Evolutionary conservation across 495 filamentous ascomycete genomes (phyloP).

Genomic region (Halenospora varia): DNA sequence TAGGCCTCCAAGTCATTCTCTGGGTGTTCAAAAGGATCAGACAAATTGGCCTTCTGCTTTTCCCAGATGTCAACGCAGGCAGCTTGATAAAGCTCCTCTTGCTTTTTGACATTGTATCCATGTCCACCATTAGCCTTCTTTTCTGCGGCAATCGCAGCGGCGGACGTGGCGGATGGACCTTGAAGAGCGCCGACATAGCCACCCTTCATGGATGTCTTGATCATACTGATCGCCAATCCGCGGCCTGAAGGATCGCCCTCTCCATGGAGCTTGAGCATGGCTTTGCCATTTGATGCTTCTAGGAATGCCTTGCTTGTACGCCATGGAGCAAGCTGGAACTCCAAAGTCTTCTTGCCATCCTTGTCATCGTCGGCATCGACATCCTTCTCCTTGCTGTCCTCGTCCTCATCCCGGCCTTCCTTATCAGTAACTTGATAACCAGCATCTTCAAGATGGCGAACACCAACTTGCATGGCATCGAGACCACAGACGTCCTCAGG

Average conservation of each 20-base stretch:
- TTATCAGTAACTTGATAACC: slow-evolving; percentile 60
- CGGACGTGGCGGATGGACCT: slow-evolving; percentile 80
- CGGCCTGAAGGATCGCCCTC: slow-evolving; percentile 94
- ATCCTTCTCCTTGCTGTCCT: slow-evolving; percentile 61
- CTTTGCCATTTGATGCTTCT: slow-evolving; percentile 88
- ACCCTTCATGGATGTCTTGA: slow-evolving; percentile 97
- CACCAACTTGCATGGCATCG: slow-evolving; percentile 94
- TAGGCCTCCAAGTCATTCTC: slow-evolving; percentile 64
- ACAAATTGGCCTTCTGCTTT: slow-evolving; percentile 73
- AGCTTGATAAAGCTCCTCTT: slow-evolving; percentile 84
- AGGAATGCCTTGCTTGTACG: slow-evolving; percentile 92
- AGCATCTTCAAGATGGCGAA: slow-evolving; percentile 76
- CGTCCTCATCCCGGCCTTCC: slow-evolving; percentile 65
- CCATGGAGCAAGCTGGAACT: slow-evolving; percentile 91
- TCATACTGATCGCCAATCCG: slow-evolving; percentile 90
- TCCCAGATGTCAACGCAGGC: slow-evolving; percentile 89
- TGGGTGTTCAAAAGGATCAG: slow-evolving; percentile 47
- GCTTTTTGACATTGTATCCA: slow-evolving; percentile 91
- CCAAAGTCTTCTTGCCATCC: slow-evolving; percentile 56
- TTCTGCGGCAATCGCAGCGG: slow-evolving; percentile 54
- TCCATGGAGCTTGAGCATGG: slow-evolving; percentile 92
- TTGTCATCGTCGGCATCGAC: slow-evolving; percentile 60
- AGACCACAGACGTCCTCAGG: slow-evolving; percentile 93
- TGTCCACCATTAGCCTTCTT: slow-evolving; percentile 90
- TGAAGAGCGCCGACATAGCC: slow-evolving; percentile 90